Conservation (phyloP, 83 land plant genomes). For the Isoetes engelmannii region DNA sequence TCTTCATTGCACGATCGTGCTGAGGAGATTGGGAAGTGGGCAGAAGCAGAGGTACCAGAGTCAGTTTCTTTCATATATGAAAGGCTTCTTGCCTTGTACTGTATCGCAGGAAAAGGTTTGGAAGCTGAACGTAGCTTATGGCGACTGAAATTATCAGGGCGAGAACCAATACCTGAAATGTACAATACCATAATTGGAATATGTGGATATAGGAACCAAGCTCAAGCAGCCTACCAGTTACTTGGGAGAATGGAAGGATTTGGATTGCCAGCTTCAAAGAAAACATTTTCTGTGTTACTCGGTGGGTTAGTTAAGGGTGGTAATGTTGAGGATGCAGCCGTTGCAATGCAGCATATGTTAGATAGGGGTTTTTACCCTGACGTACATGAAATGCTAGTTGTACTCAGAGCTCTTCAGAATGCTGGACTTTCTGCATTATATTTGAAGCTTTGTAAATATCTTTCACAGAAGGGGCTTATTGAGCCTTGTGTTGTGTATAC, state of each 20-base stretch:
- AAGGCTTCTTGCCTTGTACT: conserved; percentile 64
- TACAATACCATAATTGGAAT: conserved; percentile 66
- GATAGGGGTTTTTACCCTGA: conserved; percentile 52
- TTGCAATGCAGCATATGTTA: conserved; percentile 42
- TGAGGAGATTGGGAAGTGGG: conserved; percentile 55
- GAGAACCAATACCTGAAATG: conserved; percentile 47
- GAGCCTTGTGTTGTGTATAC: conserved; percentile 55
- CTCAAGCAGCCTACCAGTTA: conserved; percentile 43
- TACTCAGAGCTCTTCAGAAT: conserved; percentile 38
- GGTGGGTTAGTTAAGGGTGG: conserved; percentile 67
- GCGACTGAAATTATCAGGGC: conserved; percentile 69
- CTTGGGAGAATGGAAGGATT: conserved; percentile 39
- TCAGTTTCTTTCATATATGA: conserved; percentile 52
- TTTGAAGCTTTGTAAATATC: conserved; percentile 46
- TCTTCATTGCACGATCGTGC: conserved; percentile 44
- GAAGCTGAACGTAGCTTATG: conserved; percentile 75
- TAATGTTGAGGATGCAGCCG: conserved; percentile 46
- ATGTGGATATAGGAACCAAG: conserved; percentile 67
- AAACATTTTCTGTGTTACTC: conserved; percentile 54
- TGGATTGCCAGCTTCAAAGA: conserved; percentile 31
- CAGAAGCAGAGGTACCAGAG: conserved; percentile 43
- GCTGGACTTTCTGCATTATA: conserved; percentile 35
- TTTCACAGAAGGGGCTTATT: conserved; percentile 41
- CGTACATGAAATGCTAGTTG: conserved; percentile 45
- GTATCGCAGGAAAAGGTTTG: conserved; percentile 58